Evolutionary conservation across 768 basidiomycete genomes (phyloP).

Genomic region (Tricholoma saponaceum): DNA sequence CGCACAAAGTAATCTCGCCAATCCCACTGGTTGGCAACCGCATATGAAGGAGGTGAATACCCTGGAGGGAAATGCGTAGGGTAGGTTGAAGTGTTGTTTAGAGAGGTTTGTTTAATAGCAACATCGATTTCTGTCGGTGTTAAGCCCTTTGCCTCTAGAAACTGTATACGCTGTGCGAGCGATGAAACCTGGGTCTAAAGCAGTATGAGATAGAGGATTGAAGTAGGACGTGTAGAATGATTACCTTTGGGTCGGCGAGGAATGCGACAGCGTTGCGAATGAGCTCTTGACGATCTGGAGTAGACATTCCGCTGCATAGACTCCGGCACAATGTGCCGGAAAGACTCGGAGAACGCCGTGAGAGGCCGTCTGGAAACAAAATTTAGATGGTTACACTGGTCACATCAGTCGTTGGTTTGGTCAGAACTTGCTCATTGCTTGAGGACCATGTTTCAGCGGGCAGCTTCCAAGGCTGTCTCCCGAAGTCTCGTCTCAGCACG

Average conservation of each 20-base stretch:
- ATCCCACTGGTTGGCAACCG: constrained; percentile 63
- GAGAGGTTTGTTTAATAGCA: constrained; percentile 64
- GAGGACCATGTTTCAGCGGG: constrained; percentile 47
- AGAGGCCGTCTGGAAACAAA: constrained; percentile 11
- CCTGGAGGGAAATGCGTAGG: constrained; percentile 31
- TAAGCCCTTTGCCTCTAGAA: constrained; percentile 94
- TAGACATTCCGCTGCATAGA: constrained; percentile 14
- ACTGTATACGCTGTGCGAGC: constrained; percentile 81
- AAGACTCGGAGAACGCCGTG: constrained; percentile 21
- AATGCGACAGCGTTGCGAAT: constrained; percentile 81
- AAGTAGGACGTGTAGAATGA: not conserved
- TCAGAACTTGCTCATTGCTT: constrained; percentile 17
- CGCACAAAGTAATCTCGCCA: constrained; percentile 98
- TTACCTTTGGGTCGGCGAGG: constrained; percentile 78
- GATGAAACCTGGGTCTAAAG: constrained; percentile 71
- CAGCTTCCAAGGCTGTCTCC: constrained; percentile 45
- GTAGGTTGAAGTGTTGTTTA: constrained; percentile 15
- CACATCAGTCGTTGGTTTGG: not conserved
- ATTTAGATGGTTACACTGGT: constrained; percentile 4
- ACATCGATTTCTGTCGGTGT: constrained; percentile 80
- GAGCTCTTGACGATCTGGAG: constrained; percentile 66
- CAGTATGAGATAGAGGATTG: constrained; percentile 6
- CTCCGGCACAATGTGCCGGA: constrained; percentile 3
- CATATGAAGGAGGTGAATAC: constrained; percentile 40
- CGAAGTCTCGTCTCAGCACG: constrained; percentile 39